A percentile compares a stretch with the other conserved stretches of the same genome.
These are phyloP conservation scores for Cutaneotrichosporon daszewskae DNA, from an alignment of 1,284 basidiomycete species.

Conservation along the genomic window DNA sequence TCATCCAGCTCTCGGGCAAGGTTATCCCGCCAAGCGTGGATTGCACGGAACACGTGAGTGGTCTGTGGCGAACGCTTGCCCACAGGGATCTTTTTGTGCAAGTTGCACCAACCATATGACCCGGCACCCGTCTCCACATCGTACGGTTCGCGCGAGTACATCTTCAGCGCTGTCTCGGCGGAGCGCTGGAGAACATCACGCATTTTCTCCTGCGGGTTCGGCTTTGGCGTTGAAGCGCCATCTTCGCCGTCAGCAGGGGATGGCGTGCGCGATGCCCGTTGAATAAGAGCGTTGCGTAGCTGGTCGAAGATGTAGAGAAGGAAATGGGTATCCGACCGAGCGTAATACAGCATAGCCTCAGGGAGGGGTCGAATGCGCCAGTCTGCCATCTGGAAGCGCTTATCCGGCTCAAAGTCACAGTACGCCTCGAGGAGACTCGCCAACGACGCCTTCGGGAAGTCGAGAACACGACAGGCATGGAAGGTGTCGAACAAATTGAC, in stretches of 20 bases:
- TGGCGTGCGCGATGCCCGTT: slow-evolving; percentile 43
- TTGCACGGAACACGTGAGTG: slow-evolving; percentile 70
- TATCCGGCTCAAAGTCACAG: slow-evolving; percentile 87
- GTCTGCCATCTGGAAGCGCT: slow-evolving; percentile 91
- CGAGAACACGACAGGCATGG: slow-evolving; percentile 82
- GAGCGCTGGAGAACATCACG: slow-evolving; percentile 62
- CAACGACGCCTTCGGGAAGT: slow-evolving; percentile 75
- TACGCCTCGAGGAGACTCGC: slow-evolving; percentile 82
- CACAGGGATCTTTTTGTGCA: slow-evolving; percentile 72
- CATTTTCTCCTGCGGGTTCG: slow-evolving; percentile 35
- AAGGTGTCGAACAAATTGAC: slow-evolving; percentile 96
- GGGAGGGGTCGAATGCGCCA: slow-evolving; percentile 92
- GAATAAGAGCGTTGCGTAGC: slow-evolving; percentile 77
- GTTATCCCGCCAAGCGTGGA: slow-evolving; percentile 81
- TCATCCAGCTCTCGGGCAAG: slow-evolving; percentile 83
- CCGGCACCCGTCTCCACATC: slow-evolving; percentile 62
- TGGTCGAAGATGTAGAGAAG: slow-evolving; percentile 88
- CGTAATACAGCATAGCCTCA: slow-evolving; percentile 83
- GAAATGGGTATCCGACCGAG: slow-evolving; percentile 92
- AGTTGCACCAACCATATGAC: slow-evolving; percentile 64
- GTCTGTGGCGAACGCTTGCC: no score
- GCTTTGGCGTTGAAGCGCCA: slow-evolving; percentile 10
- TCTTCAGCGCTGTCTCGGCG: slow-evolving; percentile 63
- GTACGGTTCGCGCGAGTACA: slow-evolving; percentile 64
- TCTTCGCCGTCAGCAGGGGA: slow-evolving; percentile 15